Percentiles rank a stretch among this genome's conserved stretches.
Evolutionary conservation across 768 basidiomycete species (phyloP).

Genomic region (Trametes elegans): DNA sequence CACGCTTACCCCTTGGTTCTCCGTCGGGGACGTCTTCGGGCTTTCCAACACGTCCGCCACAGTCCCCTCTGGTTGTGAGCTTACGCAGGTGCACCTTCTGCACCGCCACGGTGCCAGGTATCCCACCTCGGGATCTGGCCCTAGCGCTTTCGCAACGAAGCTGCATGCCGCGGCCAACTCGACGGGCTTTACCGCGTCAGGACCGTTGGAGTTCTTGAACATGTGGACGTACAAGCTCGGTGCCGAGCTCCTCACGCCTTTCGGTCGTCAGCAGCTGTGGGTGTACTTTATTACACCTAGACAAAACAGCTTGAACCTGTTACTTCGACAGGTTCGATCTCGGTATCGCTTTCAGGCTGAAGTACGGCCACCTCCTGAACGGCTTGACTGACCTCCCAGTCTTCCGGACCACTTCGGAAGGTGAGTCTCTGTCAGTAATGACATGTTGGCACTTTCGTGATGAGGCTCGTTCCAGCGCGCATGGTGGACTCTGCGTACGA

Average conservation of each 20-base stretch:
- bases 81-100: constrained; percentile 43
- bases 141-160: constrained; percentile 29
- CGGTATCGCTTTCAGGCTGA: constrained; percentile 42
- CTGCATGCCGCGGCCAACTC: constrained; percentile 25
- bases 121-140: constrained; percentile 33
- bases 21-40: constrained; percentile 44
- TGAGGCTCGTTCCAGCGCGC: constrained; percentile 23
- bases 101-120: constrained; percentile 46
- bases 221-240: constrained; percentile 47
- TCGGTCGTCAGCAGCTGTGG: constrained; percentile 42
- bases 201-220: constrained; percentile 42
- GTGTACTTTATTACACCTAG: background rate
- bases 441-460: background rate
- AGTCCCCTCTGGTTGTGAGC: constrained; percentile 45
- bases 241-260: constrained; percentile 46
- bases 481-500: constrained; percentile 36
- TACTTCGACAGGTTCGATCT: constrained; percentile 34
- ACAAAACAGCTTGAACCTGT: background rate
- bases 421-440: constrained; percentile 18
- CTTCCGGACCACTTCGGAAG: constrained; percentile 46
- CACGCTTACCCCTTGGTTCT: constrained; percentile 50
- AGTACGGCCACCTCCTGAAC: constrained; percentile 46
- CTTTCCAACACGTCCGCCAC: constrained; percentile 44
- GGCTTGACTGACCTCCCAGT: constrained; percentile 45
- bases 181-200: constrained; percentile 33